Percentiles rank a stretch among this genome's conserved stretches.
phyloP scores from a whole-genome alignment of 805 yeast genomes.

The Candida parachauliodes region DNA sequence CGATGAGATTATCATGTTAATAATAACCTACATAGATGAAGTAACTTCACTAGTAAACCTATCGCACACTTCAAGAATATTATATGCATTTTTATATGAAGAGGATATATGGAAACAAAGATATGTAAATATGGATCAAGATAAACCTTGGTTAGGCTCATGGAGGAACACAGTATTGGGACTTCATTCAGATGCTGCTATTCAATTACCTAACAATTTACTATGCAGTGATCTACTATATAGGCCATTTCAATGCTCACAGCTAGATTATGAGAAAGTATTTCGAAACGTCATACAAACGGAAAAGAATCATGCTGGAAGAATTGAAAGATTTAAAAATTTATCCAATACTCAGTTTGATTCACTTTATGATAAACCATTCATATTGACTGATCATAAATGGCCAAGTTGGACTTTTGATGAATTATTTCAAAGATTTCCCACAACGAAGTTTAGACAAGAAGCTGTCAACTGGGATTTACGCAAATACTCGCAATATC shows the following conservation, averaged over 20 bases:
- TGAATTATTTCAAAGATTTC: conserved; percentile 48
- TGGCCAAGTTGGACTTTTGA: conserved; percentile 69
- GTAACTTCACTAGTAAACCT: conserved; percentile 48
- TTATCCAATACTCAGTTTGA: conserved; percentile 48
- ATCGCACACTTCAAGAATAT: conserved; percentile 57
- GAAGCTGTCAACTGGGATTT: conserved; percentile 84
- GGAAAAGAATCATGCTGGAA: conserved; percentile 35
- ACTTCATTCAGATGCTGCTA: conserved; percentile 36
- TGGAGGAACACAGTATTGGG: conserved; percentile 67
- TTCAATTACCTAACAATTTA: conserved; percentile 46
- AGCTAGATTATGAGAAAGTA: conserved; percentile 52
- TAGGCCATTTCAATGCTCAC: conserved; percentile 80
- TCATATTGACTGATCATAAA: conserved; percentile 45
- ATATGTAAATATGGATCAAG: conserved; percentile 28
- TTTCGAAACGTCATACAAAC: conserved; percentile 49
- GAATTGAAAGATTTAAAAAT: conserved; percentile 55
- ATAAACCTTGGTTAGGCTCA: conserved; percentile 64
- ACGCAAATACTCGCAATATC: conserved; percentile 56
- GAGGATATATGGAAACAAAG: conserved; percentile 80
- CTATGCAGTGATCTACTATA: conserved; percentile 76
- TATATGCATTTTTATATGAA: conserved; percentile 69
- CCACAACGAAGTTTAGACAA: conserved; percentile 67
- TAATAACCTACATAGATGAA: conserved; percentile 48
- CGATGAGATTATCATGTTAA: conserved; percentile 60
- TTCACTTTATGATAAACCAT: conserved; percentile 55